A percentile compares a stretch with the other conserved stretches of the same genome.
Evolutionary conservation across 1,139 yeast species (phyloP).

Genomic region (Geotrichum aggregatum): DNA sequence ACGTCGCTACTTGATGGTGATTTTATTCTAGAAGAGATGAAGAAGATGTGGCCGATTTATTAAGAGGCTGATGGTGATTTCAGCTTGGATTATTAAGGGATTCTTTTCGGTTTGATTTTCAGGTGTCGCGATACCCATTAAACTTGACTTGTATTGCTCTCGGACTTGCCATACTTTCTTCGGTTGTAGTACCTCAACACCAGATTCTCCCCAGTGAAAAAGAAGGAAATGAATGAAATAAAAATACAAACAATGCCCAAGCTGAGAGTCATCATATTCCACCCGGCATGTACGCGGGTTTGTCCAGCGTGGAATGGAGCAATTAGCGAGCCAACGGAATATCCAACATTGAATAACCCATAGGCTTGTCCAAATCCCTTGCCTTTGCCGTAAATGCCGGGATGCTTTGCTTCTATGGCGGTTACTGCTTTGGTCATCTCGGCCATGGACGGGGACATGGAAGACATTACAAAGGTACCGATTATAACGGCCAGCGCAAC

Average conservation of each 20-base stretch:
- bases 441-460: constrained; percentile 34
- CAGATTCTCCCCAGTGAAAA: constrained; percentile 33
- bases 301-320: constrained; percentile 39
- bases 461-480: constrained; percentile 31
- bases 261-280: constrained; percentile 30
- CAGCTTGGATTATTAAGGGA: too few relatives aligned
- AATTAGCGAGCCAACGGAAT: constrained; percentile 35
- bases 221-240: constrained; percentile 29
- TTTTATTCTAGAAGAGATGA: too few relatives aligned
- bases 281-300: constrained; percentile 30
- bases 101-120: too few relatives aligned
- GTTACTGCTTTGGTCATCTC: constrained; percentile 35
- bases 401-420: constrained; percentile 29
- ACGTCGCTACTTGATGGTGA: too few relatives aligned
- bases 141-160: too few relatives aligned
- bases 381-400: constrained; percentile 37
- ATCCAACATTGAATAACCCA: constrained; percentile 39
- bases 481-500: constrained; percentile 32
- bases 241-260: constrained; percentile 31
- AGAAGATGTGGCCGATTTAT: too few relatives aligned
- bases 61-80: too few relatives aligned
- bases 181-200: too few relatives aligned
- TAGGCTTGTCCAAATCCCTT: constrained; percentile 40
- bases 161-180: too few relatives aligned
- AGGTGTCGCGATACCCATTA: too few relatives aligned